Percentiles rank a stretch among this genome's conserved stretches.
Evolutionary conservation across 2,329 filamentous ascomycete genomes (phyloP).

Genomic region (Fusarium pseudocircinatum): DNA sequence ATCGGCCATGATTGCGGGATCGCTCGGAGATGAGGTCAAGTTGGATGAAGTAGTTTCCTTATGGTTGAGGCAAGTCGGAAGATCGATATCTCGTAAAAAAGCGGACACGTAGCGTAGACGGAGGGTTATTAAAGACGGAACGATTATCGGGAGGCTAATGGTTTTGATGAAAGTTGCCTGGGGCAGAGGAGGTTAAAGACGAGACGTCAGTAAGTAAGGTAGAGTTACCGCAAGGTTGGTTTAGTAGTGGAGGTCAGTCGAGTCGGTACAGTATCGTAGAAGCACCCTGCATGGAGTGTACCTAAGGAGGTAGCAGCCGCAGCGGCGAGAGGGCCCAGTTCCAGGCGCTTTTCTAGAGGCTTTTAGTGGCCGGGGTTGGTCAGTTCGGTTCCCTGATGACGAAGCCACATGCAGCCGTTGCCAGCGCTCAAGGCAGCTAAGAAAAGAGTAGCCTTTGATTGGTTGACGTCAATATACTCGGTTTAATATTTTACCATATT

Average conservation of each 20-base stretch:
- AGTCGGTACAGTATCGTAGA: background rate
- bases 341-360: conserved; percentile 15
- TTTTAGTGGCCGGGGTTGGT: conserved; percentile 41
- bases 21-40: conserved; percentile 28
- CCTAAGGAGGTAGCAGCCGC: conserved; percentile 10
- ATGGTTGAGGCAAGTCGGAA: background rate
- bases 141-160: conserved; percentile 1
- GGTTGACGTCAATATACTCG: background rate
- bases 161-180: conserved; percentile 30
- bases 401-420: conserved; percentile 34
- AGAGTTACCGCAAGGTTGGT: conserved; percentile 1
- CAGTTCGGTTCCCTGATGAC: conserved; percentile 35
- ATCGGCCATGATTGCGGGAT: conserved; percentile 50
- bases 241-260: background rate
- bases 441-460: conserved; percentile 4
- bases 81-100: background rate
- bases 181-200: conserved; percentile 31
- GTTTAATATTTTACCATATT: conserved; percentile 14
- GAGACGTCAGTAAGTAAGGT: conserved; percentile 28
- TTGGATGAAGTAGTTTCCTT: background rate
- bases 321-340: conserved; percentile 15
- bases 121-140: background rate
- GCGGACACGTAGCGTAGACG: conserved; percentile 10
- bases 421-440: background rate
- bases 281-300: background rate